Percentiles rank a stretch among this genome's conserved stretches.
Conservation (phyloP, 1,284 basidiomycete genomes). For the Naganishia liquefaciens region DNA sequence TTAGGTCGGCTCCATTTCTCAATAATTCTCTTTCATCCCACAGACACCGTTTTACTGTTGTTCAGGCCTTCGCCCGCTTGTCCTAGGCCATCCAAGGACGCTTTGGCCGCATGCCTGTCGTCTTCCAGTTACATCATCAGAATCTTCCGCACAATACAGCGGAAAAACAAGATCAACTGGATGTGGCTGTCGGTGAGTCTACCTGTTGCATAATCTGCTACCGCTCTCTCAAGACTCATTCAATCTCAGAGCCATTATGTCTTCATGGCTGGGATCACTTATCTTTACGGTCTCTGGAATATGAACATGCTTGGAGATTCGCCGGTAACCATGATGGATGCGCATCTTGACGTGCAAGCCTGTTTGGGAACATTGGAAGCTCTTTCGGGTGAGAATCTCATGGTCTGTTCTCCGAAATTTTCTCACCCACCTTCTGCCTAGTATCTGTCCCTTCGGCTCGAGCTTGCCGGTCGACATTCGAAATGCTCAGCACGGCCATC, state of each 20-base stretch:
- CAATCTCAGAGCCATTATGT: constrained; percentile 29
- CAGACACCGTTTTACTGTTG: constrained; percentile 53
- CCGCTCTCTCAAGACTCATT: background rate
- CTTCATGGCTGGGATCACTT: constrained; percentile 55
- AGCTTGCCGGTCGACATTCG: constrained; percentile 51
- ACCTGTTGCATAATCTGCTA: background rate
- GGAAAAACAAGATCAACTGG: constrained; percentile 55
- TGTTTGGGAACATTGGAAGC: constrained; percentile 53
- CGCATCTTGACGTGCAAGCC: constrained; percentile 53
- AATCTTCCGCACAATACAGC: constrained; percentile 54
- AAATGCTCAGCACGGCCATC: constrained; percentile 51
- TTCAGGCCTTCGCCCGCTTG: constrained; percentile 54
- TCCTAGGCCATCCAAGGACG: constrained; percentile 50
- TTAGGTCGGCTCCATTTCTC: too few species aligned
- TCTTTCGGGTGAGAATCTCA: constrained; percentile 49
- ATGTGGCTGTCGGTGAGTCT: constrained; percentile 54
- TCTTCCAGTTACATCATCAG: constrained; percentile 55
- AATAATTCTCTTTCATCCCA: constrained; percentile 3
- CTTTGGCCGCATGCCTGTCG: constrained; percentile 51
- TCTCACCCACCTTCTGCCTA: constrained; percentile 30
- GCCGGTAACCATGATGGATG: constrained; percentile 49
- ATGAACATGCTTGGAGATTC: constrained; percentile 53
- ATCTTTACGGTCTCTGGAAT: constrained; percentile 55
- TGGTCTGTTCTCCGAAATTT: background rate
- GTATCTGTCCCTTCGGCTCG: constrained; percentile 52